Evolutionary conservation across 805 yeast genomes (phyloP).

Genomic region (Debaryomyces maramus): DNA sequence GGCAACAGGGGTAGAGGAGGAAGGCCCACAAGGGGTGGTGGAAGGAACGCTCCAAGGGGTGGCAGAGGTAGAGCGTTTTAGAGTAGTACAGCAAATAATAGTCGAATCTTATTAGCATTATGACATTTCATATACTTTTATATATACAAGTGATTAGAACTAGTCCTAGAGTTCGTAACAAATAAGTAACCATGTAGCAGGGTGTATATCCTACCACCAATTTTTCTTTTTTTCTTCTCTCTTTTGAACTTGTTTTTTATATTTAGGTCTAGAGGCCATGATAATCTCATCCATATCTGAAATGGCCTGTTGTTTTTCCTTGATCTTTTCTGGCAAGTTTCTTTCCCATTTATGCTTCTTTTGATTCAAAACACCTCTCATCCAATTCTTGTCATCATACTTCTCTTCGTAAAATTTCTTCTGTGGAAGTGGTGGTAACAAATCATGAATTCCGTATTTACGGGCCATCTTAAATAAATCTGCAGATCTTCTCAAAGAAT

Average conservation of each 20-base stretch:
- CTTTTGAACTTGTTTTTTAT: constrained; percentile 40
- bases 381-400: constrained; percentile 63
- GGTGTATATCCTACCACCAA: constrained; percentile 31
- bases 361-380: constrained; percentile 75
- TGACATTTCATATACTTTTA: background rate
- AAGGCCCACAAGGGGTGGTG: constrained; percentile 20
- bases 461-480: constrained; percentile 81
- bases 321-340: constrained; percentile 56
- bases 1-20: constrained; percentile 13
- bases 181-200: background rate
- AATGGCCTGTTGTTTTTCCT: constrained; percentile 64
- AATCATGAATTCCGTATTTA: constrained; percentile 74
- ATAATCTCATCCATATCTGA: constrained; percentile 65
- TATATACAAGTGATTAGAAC: background rate
- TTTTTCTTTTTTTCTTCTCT: constrained; percentile 34
- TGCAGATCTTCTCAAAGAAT: constrained; percentile 78
- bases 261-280: constrained; percentile 55
- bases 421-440: constrained; percentile 66
- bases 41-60: constrained; percentile 25
- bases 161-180: background rate
- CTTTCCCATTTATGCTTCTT: constrained; percentile 84
- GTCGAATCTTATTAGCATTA: background rate
- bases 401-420: constrained; percentile 80
- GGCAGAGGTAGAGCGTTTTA: constrained; percentile 31
- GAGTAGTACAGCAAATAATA: constrained; percentile 3